Conservation (phyloP, 208 protist genomes). For the Angomonas deanei region DNA sequence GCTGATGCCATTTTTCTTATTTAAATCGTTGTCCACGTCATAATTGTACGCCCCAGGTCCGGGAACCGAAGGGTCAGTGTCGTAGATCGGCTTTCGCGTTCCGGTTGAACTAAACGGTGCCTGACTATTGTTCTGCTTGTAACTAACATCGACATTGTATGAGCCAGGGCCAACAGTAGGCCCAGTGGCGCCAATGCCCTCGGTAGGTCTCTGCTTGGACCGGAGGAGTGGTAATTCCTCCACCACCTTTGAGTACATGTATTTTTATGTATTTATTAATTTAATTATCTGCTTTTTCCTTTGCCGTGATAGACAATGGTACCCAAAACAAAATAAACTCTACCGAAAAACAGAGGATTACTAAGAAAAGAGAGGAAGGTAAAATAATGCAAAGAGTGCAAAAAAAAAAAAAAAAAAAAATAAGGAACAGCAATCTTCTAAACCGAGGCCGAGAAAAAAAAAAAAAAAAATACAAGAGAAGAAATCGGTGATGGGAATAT, state of each 20-base stretch:
- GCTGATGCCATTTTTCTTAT: constrained; percentile 20
- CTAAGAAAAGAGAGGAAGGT: not conserved
- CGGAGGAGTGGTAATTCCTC: constrained; percentile 76
- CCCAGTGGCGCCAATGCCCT: constrained; percentile 22
- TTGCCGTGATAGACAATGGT: not conserved
- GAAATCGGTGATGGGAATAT: too few relatives aligned
- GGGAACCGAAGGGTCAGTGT: constrained; percentile 28
- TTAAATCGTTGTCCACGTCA: not conserved
- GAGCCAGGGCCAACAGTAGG: constrained; percentile 65
- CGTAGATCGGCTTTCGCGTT: constrained; percentile 25
- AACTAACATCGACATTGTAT: constrained; percentile 41
- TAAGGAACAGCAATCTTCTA: not conserved
- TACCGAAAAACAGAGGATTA: too few relatives aligned
- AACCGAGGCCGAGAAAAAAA: constrained; percentile 14
- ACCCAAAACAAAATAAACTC: not conserved
- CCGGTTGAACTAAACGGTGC: constrained; percentile 77
- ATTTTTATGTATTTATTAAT: constrained; percentile 6
- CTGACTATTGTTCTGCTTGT: constrained; percentile 24
- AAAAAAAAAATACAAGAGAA: constrained; percentile 2
- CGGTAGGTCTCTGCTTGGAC: constrained; percentile 40
- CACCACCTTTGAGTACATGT: constrained; percentile 17
- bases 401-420: constrained; percentile 20
- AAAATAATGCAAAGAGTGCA: constrained; percentile 2
- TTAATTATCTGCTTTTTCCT: not conserved
- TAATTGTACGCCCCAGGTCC: constrained; percentile 63